Evolutionary conservation across 208 protist genomes (phyloP).

Genomic region (Trypanosoma boissoni): DNA sequence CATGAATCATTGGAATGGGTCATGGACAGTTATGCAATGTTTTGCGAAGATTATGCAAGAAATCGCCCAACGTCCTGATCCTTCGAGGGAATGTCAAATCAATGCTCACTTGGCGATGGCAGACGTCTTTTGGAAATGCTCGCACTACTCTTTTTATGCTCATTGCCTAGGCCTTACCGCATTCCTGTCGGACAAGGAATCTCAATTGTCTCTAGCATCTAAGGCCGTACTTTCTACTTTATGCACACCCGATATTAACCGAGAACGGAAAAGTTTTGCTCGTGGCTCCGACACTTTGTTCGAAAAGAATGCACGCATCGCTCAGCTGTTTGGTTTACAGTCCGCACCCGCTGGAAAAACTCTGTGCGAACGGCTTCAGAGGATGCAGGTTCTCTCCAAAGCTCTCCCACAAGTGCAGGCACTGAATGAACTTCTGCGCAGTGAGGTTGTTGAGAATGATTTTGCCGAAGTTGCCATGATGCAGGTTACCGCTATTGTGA

Average conservation of each 20-base stretch:
- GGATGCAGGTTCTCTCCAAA: slow-evolving; percentile 21
- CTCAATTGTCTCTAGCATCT: slow-evolving; percentile 32
- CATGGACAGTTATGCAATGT: slow-evolving; percentile 51
- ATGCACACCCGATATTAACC: slow-evolving; percentile 40
- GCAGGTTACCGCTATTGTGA: slow-evolving; percentile 20
- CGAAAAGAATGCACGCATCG: slow-evolving; percentile 40
- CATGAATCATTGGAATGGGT: slow-evolving; percentile 41
- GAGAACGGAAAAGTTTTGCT: slow-evolving; percentile 53
- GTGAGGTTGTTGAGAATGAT: slow-evolving; percentile 13
- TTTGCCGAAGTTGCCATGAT: slow-evolving; percentile 16
- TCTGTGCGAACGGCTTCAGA: slow-evolving; percentile 25
- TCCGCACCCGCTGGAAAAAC: slow-evolving; percentile 31
- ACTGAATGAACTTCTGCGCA: slow-evolving; percentile 17
- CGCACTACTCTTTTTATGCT: slow-evolving; percentile 63
- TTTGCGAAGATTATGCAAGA: slow-evolving; percentile 63
- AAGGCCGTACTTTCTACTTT: slow-evolving; percentile 68
- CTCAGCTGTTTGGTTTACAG: slow-evolving; percentile 53
- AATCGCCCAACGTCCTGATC: slow-evolving; percentile 14
- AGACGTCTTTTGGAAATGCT: slow-evolving; percentile 65
- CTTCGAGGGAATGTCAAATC: slow-evolving; percentile 18
- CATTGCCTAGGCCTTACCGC: slow-evolving; percentile 59
- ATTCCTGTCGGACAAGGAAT: slow-evolving; percentile 31
- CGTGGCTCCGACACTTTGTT: slow-evolving; percentile 28
- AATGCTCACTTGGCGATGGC: slow-evolving; percentile 61
- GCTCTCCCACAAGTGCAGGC: slow-evolving; percentile 19